phyloP scores from a whole-genome alignment of 2,329 filamentous ascomycete genomes.

The Arthroderma sp. region DNA sequence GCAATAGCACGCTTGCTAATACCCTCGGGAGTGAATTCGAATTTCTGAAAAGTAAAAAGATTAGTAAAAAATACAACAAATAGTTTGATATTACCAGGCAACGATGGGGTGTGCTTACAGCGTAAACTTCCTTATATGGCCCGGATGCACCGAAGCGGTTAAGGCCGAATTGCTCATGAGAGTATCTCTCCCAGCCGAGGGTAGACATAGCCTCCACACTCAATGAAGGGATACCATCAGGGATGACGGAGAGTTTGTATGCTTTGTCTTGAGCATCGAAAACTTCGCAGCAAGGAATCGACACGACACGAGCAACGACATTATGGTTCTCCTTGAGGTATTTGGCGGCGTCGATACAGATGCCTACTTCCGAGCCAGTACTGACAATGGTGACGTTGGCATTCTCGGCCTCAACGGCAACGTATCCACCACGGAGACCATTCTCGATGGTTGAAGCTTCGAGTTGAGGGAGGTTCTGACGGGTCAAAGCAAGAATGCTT shows the following conservation, averaged over 20 bases:
- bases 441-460: slow-evolving; percentile 84
- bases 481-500: slow-evolving; percentile 84
- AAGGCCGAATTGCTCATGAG: slow-evolving; percentile 97
- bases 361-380: slow-evolving; percentile 89
- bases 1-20: slow-evolving; percentile 86
- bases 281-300: slow-evolving; percentile 91
- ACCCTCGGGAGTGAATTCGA: slow-evolving; percentile 96
- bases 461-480: slow-evolving; percentile 96
- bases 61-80: slow-evolving; percentile 7
- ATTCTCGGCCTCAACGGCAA: slow-evolving; percentile 68
- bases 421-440: slow-evolving; percentile 90
- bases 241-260: slow-evolving; percentile 84
- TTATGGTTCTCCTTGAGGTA: slow-evolving; percentile 78
- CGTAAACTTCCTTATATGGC: slow-evolving; percentile 96
- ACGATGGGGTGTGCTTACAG: slow-evolving; percentile 40
- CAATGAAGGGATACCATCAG: slow-evolving; percentile 83
- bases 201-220: slow-evolving; percentile 96
- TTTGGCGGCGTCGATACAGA: slow-evolving; percentile 87
- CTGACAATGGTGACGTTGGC: slow-evolving; percentile 83
- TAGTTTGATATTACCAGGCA: background rate
- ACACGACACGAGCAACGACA: slow-evolving; percentile 82
- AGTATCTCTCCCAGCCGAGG: slow-evolving; percentile 97
- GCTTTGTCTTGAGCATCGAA: slow-evolving; percentile 91
- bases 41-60: slow-evolving; percentile 52
- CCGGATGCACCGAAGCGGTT: slow-evolving; percentile 98